Percentiles rank a stretch among this genome's conserved stretches.
phyloP scores from a whole-genome alignment of 805 yeast species.

The Nakazawaea anatomiae region DNA sequence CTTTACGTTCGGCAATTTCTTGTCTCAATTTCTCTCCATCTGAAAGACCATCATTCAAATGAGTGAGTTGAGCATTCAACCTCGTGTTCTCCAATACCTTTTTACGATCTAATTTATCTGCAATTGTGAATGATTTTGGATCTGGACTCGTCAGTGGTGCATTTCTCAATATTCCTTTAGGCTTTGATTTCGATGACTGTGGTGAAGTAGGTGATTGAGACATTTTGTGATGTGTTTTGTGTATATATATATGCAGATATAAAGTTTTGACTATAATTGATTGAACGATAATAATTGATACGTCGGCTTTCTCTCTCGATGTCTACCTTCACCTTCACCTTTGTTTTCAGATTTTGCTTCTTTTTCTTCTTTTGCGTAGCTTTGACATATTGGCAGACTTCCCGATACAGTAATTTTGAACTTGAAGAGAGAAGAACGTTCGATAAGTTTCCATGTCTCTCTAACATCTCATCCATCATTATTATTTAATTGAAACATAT shows the following conservation, averaged over 20 bases:
- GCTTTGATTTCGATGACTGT: constrained; percentile 12
- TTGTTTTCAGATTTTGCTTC: too few relatives aligned
- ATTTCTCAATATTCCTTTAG: constrained; percentile 28
- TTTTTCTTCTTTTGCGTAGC: too few relatives aligned
- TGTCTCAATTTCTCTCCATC: constrained; percentile 43
- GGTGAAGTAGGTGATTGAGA: constrained; percentile 9
- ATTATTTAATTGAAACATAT: too few relatives aligned
- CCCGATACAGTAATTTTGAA: neutral
- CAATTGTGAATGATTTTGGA: constrained; percentile 11
- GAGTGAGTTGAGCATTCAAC: constrained; percentile 51
- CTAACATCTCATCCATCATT: too few relatives aligned
- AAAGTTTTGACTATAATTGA: neutral
- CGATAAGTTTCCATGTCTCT: neutral
- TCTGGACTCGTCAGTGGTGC: constrained; percentile 11
- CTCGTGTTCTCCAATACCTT: constrained; percentile 77
- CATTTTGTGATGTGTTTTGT: neutral
- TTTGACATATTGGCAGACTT: neutral
- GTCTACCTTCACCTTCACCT: too few relatives aligned
- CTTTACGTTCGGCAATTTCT: constrained; percentile 33
- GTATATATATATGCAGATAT: neutral
- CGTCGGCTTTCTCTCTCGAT: neutral
- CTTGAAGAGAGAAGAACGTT: neutral
- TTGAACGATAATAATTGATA: neutral
- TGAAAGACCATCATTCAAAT: constrained; percentile 16
- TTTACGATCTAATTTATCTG: constrained; percentile 38